Evolutionary conservation across 495 filamentous ascomycete species (phyloP), one percentile per base, ranked within the genome.

Genomic region (Sabuloglossum arenarium): DNA sequence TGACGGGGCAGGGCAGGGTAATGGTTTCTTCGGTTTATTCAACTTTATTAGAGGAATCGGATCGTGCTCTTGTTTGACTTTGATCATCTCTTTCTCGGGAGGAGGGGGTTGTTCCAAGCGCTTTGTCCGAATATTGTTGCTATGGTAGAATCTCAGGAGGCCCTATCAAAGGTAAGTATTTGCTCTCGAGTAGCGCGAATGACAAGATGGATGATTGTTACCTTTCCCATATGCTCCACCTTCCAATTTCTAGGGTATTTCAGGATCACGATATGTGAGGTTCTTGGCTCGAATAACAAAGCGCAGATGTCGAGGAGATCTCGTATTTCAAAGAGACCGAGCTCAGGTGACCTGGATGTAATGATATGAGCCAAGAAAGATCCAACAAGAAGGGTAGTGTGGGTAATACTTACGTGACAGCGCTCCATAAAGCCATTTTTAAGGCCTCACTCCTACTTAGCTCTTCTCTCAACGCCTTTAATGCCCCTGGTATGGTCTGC

Each of bases 221-320:
- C 81, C 65, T 75, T 76, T 60, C 82, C 82, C 24, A 77, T 55
- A 56, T 88, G 73, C 53, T 74, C 67, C 50, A 76, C 80, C 49
- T 67, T 76, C 79, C 84, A 93, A 66, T 79, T 81, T 10, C 77
- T 78, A 29, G 87, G 88, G 54, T 79, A 80, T 55, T 76, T 76
- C 55, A 96, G 61, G 1, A 67, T 72, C 14, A 93, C 67, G 27
- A 77, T 64, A 42, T 85, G 71, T 4, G 77, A 78, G 23, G 76
- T 75, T 2, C 79, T 71, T 0, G 81, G 70, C 12, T 82, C 77
- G 59, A 85, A 91, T 56, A 98, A 70, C 25, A 87, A 67, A 14
- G 68, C 70, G 63, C 85, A 90, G 42, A 95, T 71, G 59, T 93
- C 85, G 21, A 84, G 69, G 2, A 96, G 69, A 51, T 86, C 80